These are phyloP conservation scores for Eimeria brunetti DNA, from an alignment of 169 alveolate genomes.

Conservation along the genomic window DNA sequence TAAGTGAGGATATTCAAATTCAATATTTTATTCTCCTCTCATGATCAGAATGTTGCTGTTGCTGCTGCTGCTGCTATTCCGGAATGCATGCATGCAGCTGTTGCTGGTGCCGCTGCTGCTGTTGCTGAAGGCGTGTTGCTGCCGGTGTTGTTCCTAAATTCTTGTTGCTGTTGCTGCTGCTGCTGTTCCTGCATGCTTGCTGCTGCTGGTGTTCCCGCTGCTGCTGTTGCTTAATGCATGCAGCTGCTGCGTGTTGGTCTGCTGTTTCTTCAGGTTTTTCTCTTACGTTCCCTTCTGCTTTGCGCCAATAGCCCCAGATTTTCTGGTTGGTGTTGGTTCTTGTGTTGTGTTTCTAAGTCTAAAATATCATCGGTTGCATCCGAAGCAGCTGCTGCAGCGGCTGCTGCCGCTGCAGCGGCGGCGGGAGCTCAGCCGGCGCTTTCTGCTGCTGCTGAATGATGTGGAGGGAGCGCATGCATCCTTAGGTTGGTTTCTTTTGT, in stretches of 20 bases:
- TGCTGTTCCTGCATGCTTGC: neutral
- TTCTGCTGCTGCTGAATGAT: constrained; percentile 81
- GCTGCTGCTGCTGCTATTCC: too few relatives aligned
- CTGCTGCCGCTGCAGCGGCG: constrained; percentile 75
- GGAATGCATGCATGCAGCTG: too few relatives aligned
- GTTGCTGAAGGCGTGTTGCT: too few relatives aligned
- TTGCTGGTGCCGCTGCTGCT: too few relatives aligned
- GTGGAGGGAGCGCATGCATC: constrained; percentile 63
- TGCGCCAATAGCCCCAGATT: constrained; percentile 82
- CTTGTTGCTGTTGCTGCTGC: too few relatives aligned
- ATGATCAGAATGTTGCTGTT: too few relatives aligned
- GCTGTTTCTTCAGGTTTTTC: constrained; percentile 26
- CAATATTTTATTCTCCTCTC: too few relatives aligned
- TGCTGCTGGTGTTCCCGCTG: neutral
- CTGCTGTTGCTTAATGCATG: neutral
- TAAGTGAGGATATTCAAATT: constrained; percentile 7
- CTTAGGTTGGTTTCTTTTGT: constrained; percentile 3
- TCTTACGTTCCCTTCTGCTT: constrained; percentile 73
- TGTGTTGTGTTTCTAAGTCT: constrained; percentile 81
- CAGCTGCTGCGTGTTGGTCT: neutral
- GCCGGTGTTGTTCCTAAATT: too few relatives aligned
- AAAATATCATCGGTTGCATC: constrained; percentile 82
- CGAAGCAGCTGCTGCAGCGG: constrained; percentile 79
- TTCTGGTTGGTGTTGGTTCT: constrained; percentile 82
- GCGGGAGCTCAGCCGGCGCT: constrained; percentile 67